Conservation (phyloP, 768 basidiomycete genomes). For the Kwoniella bestiolae region DNA sequence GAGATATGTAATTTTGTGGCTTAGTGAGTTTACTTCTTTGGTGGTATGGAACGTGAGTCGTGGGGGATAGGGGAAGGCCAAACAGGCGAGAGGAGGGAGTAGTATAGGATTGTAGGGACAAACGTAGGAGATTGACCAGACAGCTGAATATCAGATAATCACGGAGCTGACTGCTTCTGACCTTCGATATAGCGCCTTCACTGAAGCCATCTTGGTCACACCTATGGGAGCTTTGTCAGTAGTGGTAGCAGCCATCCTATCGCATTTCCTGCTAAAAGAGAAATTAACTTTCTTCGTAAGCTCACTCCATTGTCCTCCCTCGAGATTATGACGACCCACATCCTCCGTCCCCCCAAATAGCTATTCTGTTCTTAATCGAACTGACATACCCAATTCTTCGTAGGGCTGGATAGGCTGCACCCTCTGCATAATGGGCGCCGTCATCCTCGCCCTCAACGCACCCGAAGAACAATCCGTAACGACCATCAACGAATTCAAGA, state of each 20-base stretch:
- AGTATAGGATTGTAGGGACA: too few species aligned
- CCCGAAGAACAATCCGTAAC: slow-evolving; percentile 55
- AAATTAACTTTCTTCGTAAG: slow-evolving; percentile 79
- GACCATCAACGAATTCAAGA: slow-evolving; percentile 65
- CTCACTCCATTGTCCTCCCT: not conserved
- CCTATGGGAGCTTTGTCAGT: slow-evolving; percentile 96
- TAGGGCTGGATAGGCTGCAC: slow-evolving; percentile 89
- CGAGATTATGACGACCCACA: not conserved
- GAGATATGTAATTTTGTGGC: slow-evolving; percentile 57
- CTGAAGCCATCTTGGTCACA: slow-evolving; percentile 91
- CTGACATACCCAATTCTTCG: not conserved
- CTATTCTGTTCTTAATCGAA: too few species aligned
- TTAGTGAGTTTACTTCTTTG: slow-evolving; percentile 46
- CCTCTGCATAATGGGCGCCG: slow-evolving; percentile 83
- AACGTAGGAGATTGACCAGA: too few species aligned
- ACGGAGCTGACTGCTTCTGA: not conserved
- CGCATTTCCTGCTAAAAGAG: slow-evolving; percentile 91
- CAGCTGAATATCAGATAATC: too few species aligned
- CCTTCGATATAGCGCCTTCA: slow-evolving; percentile 77
- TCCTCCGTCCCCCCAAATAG: too few species aligned
- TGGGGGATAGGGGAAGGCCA: too few species aligned
- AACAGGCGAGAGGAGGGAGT: not conserved
- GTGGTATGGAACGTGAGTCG: too few species aligned
- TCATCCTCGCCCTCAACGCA: slow-evolving; percentile 86
- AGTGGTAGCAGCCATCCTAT: slow-evolving; percentile 89